Evolutionary conservation across 129 eudicot species (phyloP).

Genomic region (Smallanthus sonchifolius): DNA sequence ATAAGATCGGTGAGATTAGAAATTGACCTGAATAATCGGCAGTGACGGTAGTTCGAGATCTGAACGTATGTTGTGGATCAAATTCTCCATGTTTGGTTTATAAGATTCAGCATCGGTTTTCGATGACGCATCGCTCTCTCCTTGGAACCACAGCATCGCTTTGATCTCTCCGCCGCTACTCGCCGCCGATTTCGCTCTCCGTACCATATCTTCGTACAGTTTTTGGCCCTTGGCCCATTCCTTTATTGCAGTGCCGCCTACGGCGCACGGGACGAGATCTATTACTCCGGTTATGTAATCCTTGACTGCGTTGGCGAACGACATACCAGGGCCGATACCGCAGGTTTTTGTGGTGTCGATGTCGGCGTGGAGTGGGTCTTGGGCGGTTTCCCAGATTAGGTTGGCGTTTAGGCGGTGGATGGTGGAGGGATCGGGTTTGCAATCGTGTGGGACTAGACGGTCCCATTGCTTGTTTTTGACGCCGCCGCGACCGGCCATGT

Average conservation of each 20-base stretch:
- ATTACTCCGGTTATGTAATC: slow-evolving; percentile 45
- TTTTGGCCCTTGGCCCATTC: slow-evolving; percentile 66
- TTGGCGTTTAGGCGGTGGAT: slow-evolving; percentile 77
- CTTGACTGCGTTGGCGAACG: slow-evolving; percentile 73
- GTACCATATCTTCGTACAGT: slow-evolving; percentile 58
- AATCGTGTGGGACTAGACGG: slow-evolving; percentile 59
- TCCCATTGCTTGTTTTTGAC: slow-evolving; percentile 64
- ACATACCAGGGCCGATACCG: slow-evolving; percentile 91
- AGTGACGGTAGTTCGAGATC: slow-evolving; percentile 70
- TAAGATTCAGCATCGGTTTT: slow-evolving; percentile 42
- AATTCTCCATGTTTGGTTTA: slow-evolving; percentile 56
- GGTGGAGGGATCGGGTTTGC: slow-evolving; percentile 54
- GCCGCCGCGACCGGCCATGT: slow-evolving; percentile 99
- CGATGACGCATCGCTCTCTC: slow-evolving; percentile 60
- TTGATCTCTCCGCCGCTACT: slow-evolving; percentile 50
- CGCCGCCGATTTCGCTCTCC: slow-evolving; percentile 54
- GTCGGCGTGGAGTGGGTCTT: slow-evolving; percentile 82
- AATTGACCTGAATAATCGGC: slow-evolving; percentile 75
- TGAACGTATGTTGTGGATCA: slow-evolving; percentile 47
- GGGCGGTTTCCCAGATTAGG: slow-evolving; percentile 74
- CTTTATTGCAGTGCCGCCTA: slow-evolving; percentile 75
- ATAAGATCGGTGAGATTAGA: not conserved
- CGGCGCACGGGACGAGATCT: slow-evolving; percentile 78
- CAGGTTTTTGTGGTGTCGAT: slow-evolving; percentile 62
- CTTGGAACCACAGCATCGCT: slow-evolving; percentile 95